A percentile compares a stretch with the other conserved stretches of the same genome.
phyloP scores from a whole-genome alignment of 2,329 filamentous ascomycete species.

The Lachnellula suecica region DNA sequence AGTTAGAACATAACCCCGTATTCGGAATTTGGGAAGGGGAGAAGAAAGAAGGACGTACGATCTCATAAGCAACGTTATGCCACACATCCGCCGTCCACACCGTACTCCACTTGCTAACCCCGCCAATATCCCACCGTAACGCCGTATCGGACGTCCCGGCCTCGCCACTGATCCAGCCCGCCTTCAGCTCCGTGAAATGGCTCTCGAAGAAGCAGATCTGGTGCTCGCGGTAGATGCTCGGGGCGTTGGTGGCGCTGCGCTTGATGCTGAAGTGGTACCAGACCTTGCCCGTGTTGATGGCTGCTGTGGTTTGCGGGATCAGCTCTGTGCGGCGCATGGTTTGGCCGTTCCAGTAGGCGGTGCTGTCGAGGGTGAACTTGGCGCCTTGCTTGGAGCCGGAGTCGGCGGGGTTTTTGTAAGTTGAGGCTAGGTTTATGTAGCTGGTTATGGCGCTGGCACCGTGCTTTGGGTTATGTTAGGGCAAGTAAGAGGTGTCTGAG shows the following conservation, averaged over 20 bases:
- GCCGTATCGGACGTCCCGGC: constrained; percentile 47
- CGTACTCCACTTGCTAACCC: constrained; percentile 61
- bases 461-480: too few species aligned
- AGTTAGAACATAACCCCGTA: not conserved
- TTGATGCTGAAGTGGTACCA: constrained; percentile 72
- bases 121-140: constrained; percentile 64
- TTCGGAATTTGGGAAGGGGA: not conserved
- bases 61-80: constrained; percentile 76
- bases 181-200: constrained; percentile 77
- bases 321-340: constrained; percentile 72
- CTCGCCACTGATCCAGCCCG: constrained; percentile 56
- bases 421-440: constrained; percentile 46
- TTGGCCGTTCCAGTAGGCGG: constrained; percentile 70
- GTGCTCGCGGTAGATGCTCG: constrained; percentile 61
- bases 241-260: constrained; percentile 57
- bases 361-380: constrained; percentile 64
- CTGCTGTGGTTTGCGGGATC: constrained; percentile 66
- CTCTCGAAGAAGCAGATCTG: constrained; percentile 63
- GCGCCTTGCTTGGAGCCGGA: constrained; percentile 60
- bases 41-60: constrained; percentile 38
- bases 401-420: constrained; percentile 54
- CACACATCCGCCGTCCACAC: constrained; percentile 62
- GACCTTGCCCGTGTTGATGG: constrained; percentile 63
- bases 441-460: constrained; percentile 44
- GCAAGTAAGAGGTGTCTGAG: not conserved